phyloP scores from a whole-genome alignment of 768 basidiomycete species.

The Suillus occidentalis region DNA sequence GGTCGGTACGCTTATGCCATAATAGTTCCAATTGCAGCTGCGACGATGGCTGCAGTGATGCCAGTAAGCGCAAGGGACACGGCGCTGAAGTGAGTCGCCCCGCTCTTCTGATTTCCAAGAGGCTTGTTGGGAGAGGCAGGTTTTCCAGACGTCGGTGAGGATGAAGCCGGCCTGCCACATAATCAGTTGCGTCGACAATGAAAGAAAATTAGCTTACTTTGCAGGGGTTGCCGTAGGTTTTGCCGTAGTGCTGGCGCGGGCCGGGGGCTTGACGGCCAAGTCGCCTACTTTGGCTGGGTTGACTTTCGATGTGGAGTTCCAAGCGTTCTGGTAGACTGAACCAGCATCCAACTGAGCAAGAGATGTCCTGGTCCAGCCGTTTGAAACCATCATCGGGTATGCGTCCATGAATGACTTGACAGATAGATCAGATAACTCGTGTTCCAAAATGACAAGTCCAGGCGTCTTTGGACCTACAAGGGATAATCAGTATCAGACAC shows the following conservation, averaged over 20 bases:
- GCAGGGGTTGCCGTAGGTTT: background rate
- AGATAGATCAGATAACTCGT: constrained; percentile 66
- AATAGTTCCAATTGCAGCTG: constrained; percentile 22
- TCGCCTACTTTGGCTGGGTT: constrained; percentile 23
- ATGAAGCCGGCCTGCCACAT: constrained; percentile 10
- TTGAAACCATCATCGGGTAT: constrained; percentile 60
- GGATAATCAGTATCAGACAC: constrained; percentile 7
- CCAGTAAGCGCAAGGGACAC: constrained; percentile 25
- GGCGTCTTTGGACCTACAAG: constrained; percentile 63
- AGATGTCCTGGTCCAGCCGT: constrained; percentile 71
- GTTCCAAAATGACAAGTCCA: constrained; percentile 82
- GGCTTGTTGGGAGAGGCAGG: constrained; percentile 21
- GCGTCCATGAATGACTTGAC: constrained; percentile 67
- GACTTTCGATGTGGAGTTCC: constrained; percentile 29
- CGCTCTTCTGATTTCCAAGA: constrained; percentile 34
- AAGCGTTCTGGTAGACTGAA: constrained; percentile 49
- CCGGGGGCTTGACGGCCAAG: constrained; percentile 14
- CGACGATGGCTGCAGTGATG: constrained; percentile 23
- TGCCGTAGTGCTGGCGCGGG: background rate
- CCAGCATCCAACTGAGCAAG: constrained; percentile 46
- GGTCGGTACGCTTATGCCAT: constrained; percentile 13
- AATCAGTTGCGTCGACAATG: background rate
- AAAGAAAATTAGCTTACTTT: constrained; percentile 10
- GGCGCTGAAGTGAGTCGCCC: constrained; percentile 26
- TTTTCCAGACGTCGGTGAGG: constrained; percentile 7